Evolutionary conservation across 2,329 filamentous ascomycete genomes (phyloP), one percentile per base, ranked within the genome.

Genomic region (Anthostomella pinea): DNA sequence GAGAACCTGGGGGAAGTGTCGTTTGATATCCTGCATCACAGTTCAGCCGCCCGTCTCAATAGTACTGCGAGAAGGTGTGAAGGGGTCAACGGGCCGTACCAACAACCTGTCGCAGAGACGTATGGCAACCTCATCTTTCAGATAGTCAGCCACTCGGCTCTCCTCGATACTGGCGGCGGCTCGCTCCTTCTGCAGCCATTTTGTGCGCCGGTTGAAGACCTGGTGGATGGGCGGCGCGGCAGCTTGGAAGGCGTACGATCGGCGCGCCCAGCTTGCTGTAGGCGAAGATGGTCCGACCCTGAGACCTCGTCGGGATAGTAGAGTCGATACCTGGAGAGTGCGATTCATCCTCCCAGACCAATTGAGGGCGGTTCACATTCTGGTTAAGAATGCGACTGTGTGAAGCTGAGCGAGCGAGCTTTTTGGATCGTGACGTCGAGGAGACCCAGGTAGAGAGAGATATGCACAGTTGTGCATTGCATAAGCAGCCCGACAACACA

Each of bases 161-260:
- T 75, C 65, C 47, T 87, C 78, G 8, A 76, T 68, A 57, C 91
- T 72, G 29, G 71, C 60, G 1, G 87, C 90, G 1, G 89, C 85
- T 44, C 91, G 79, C 63, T 97, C 89, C 62, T 88, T 94, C 61
- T 98, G 93, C 31, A 93, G 68, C 72, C 86, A 90, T 72, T 98
- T 98, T 15, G 83, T 79, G 51, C 78, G 77, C 44, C 82, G 79
- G 65, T 95, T 94, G 77, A 98, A 98, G 62, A 98, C 86, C 51
- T 96, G 84, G 51, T 94, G 80, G 23, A 82, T 79, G 17, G 89
- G 86, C 25, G 80, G 79, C 42, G 87, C 86, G 2, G 87, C 73
- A 14, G 86, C 75, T 64, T 89, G 84, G 40, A 87, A 78, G 33
- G 91, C 90, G 65, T 93, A 95, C 39, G 65, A 68, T 40, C 85